Evolutionary conservation across 192 early-diverging fungal genomes (phyloP), one percentile per base, ranked within the genome.

Genomic region (Coemansia erecta): DNA sequence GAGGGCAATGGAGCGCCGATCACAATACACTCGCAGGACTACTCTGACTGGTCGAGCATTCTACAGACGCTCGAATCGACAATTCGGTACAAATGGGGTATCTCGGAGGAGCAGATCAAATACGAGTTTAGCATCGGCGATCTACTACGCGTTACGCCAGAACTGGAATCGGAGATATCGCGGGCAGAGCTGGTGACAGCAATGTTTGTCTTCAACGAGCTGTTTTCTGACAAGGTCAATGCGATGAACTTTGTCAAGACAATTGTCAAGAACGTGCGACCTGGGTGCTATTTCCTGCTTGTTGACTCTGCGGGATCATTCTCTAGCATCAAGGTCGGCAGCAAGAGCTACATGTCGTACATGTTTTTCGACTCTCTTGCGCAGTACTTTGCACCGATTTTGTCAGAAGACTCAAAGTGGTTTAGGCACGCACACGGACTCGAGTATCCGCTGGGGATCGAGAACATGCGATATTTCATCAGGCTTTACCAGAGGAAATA

Each of bases 271-370:
- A 66, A 61, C 28, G 84, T 94, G 83, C 68, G 77, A 40, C 69
- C 60, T 22, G 93, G 92, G 1, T 63, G 83, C 10, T 70, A 85
- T 52, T 82, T 96, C 45, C 61, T 96, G 61, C 79, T 90, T 4
- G 89, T 90, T 8, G 95, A 98, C 60, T 93, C 92, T 15, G 95
- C 95, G 1, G 93, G 94, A 22, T 92, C 90, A 2, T 98, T 98
- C 63, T 95, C 93, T 4, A 88, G 94, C 51, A 63, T 92, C 15
- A 77, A 85, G 46, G 83, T 98, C 1, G 90, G 85, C 3, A 72
- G 65, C 56, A 81, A 78, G 31, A 85, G 76, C n/a, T 95, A 96
- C 64, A 98, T 92, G 95, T 84, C 94, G 4, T 94, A 90, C 57
- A 86, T 89, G 64, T 70, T 98, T 12, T 81, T 98, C 49, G 95